Base-by-base conservation (phyloP, 2,329 filamentous ascomycete species). In the Berkeleyomyces rouxiae region DNA sequence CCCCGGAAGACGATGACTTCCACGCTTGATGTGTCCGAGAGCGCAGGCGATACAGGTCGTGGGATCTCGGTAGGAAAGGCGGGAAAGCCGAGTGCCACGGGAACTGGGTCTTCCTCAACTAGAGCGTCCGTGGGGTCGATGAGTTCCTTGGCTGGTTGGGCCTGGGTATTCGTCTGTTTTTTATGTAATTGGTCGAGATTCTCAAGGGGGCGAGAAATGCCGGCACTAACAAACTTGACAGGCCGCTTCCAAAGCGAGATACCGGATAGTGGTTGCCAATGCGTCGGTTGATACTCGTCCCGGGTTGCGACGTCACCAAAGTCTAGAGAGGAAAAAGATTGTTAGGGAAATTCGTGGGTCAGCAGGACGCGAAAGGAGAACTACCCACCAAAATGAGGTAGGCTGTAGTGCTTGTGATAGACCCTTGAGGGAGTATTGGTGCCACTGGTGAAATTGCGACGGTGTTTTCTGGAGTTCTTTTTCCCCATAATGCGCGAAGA, bases 1-100 rank as follows among this genome's bases (percentile, higher is more conserved):
- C 83, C 83, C 64, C 76, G 79, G 69, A 88, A 89, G 0, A 88
- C 68, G 57, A 90, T 83, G 4, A 89, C 75, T 66, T 96, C 88
- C 58, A 88, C 72, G 9, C 64, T 10, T 61, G 58, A 59, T 11
- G 47, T 10, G 10, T 33, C 58, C 33, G 64, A 65, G 4, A 53
- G 43, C 44, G 59, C 43, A 11, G 55, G 49, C 5, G 62, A 61
- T 23, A 58, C 11, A 10, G 49, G 55, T 11, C 51, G 43, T 36
- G 23, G 6, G 37, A 11, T 63, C 33, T 46, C n/a, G 36, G n/a
- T 39, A 36, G 16, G 16, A 39, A 7, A 39, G 37, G 64, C 23
- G 1, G 31, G 23, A 58, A 68, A 40, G 7, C 16, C 7, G 10
- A n/a, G 66, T 9, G 42, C 7, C 7, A 9, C 36, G 16, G 31